Conservation (phyloP, 805 yeast species). For the Lipomyces lipofer region DNA sequence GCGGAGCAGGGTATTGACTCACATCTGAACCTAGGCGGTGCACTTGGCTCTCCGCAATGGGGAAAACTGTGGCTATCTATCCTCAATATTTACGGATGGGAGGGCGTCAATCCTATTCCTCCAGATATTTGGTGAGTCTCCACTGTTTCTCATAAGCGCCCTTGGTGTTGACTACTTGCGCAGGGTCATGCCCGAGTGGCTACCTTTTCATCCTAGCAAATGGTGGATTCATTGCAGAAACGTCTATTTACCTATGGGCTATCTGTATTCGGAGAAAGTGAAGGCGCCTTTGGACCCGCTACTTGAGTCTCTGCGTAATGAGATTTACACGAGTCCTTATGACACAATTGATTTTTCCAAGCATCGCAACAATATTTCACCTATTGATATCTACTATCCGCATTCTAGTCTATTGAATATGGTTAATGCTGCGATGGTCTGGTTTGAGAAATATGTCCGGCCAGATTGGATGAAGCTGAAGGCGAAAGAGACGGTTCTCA, state of each 20-base stretch:
- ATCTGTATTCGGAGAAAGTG: conserved; percentile 57
- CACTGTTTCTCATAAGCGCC: not conserved
- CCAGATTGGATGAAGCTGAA: conserved; percentile 68
- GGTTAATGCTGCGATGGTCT: conserved; percentile 58
- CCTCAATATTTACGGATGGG: conserved; percentile 84
- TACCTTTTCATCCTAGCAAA: conserved; percentile 88
- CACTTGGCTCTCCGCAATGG: conserved; percentile 92
- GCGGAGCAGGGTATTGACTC: too few relatives aligned
- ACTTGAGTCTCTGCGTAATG: conserved; percentile 64
- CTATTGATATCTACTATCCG: conserved; percentile 91
- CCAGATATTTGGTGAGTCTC: conserved; percentile 73
- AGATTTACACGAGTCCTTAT: conserved; percentile 70
- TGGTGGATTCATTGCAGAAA: conserved; percentile 99
- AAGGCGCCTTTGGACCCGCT: conserved; percentile 65
- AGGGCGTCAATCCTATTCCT: conserved; percentile 97
- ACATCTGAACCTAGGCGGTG: conserved; percentile 87
- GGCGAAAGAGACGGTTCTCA: conserved; percentile 56
- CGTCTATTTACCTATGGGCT: conserved; percentile 83
- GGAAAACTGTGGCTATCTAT: conserved; percentile 90
- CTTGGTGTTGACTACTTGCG: not conserved
- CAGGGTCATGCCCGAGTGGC: conserved; percentile 64
- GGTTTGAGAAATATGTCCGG: conserved; percentile 70
- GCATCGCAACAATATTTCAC: conserved; percentile 83
- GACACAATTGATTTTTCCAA: conserved; percentile 64
- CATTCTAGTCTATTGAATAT: conserved; percentile 68